Evolutionary conservation across 768 basidiomycete species (phyloP).

Genomic region (Mycena capillaripes): DNA sequence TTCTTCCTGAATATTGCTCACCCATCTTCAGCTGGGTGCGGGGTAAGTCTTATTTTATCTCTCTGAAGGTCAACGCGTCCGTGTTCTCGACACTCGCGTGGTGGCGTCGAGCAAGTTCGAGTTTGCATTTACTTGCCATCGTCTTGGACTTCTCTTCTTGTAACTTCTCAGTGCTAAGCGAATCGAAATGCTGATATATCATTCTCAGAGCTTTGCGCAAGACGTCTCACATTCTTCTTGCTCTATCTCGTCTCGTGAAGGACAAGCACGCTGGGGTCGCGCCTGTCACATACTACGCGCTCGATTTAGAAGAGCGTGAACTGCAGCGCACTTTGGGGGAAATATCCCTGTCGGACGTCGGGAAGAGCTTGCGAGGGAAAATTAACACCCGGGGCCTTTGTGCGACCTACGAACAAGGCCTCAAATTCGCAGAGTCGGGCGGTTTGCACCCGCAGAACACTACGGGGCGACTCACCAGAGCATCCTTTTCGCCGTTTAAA

Average conservation of each 20-base stretch:
- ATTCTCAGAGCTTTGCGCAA: slow-evolving; percentile 82
- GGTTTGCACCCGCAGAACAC: slow-evolving; percentile 56
- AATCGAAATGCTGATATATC: slow-evolving; percentile 22
- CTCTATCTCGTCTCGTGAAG: slow-evolving; percentile 71
- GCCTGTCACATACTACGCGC: slow-evolving; percentile 88
- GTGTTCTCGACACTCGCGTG: background rate
- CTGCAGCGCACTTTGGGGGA: slow-evolving; percentile 83
- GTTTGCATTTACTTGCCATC: slow-evolving; percentile 6
- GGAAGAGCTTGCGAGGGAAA: slow-evolving; percentile 73
- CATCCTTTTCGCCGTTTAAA: slow-evolving; percentile 24
- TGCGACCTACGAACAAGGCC: slow-evolving; percentile 92
- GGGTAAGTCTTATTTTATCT: slow-evolving; percentile 71
- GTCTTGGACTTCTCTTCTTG: slow-evolving; percentile 28
- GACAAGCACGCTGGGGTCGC: slow-evolving; percentile 45
- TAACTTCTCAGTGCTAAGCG: background rate
- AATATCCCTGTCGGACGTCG: slow-evolving; percentile 75
- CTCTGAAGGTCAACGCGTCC: no score
- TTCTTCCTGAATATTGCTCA: background rate
- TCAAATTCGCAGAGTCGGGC: slow-evolving; percentile 82
- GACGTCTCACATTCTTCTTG: slow-evolving; percentile 86
- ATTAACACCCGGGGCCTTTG: slow-evolving; percentile 88
- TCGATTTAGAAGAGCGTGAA: slow-evolving; percentile 92
- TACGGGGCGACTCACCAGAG: slow-evolving; percentile 29
- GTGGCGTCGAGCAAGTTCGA: background rate
- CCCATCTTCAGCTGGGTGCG: slow-evolving; percentile 72